Percentiles rank a stretch among this genome's conserved stretches.
phyloP scores from a whole-genome alignment of 1,284 basidiomycete genomes.

The Lignosus rhinocerotis region DNA sequence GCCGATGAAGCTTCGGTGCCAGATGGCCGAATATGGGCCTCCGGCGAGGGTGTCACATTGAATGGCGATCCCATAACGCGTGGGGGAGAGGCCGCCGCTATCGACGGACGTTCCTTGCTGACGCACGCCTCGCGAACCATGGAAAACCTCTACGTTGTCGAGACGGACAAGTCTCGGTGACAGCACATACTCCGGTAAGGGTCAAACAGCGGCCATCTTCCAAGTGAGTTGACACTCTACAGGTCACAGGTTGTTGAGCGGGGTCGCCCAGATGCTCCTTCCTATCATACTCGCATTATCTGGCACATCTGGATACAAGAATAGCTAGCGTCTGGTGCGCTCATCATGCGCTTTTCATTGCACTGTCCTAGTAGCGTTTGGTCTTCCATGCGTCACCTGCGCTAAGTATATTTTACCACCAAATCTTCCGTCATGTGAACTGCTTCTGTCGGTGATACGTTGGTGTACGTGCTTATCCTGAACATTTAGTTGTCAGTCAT shows the following conservation, averaged over 20 bases:
- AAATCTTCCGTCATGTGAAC: not conserved
- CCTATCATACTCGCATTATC: not conserved
- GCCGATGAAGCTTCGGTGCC: slow-evolving; percentile 33
- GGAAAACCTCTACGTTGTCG: slow-evolving; percentile 47
- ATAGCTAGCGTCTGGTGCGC: not conserved
- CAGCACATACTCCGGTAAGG: slow-evolving; percentile 8
- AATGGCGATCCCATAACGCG: slow-evolving; percentile 19
- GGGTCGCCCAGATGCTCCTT: not conserved
- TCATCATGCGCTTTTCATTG: not conserved
- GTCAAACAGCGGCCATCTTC: not conserved
- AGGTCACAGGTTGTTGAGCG: not conserved
- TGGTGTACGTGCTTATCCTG: not conserved
- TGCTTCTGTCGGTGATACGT: slow-evolving; percentile 10
- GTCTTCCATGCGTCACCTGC: not conserved
- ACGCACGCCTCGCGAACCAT: slow-evolving; percentile 48
- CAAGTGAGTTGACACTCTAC: not conserved
- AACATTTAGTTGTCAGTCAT: not conserved
- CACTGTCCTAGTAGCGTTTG: not conserved
- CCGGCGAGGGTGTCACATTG: slow-evolving; percentile 38
- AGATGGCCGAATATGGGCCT: slow-evolving; percentile 47
- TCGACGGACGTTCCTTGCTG: slow-evolving; percentile 46
- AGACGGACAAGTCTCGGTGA: slow-evolving; percentile 39
- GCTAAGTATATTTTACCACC: not conserved
- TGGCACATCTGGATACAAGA: not conserved
- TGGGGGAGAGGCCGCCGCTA: slow-evolving; percentile 16